These are phyloP conservation scores for Oxyria digyna DNA, from an alignment of 148 eudicot species.

Conservation along the genomic window DNA sequence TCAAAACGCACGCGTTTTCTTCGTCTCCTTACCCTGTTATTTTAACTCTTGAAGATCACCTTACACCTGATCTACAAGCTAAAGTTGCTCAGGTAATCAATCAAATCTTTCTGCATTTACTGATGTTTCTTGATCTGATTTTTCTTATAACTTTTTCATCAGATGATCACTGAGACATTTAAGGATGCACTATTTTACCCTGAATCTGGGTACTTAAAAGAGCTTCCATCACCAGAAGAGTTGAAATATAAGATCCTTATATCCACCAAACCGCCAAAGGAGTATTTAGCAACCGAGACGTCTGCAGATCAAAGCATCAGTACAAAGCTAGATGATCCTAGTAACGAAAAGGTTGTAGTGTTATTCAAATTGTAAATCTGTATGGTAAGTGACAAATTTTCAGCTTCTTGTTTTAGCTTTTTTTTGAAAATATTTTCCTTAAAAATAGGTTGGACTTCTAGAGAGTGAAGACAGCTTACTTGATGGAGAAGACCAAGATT, in stretches of 20 bases:
- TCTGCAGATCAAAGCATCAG: background rate
- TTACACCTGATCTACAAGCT: constrained; percentile 52
- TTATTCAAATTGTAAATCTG: background rate
- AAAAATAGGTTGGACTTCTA: constrained; percentile 23
- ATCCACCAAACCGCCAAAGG: constrained; percentile 72
- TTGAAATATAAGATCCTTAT: constrained; percentile 35
- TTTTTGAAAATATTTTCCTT: background rate
- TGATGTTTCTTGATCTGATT: background rate
- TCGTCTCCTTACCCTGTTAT: constrained; percentile 60
- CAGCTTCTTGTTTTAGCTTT: background rate
- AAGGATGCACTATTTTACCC: constrained; percentile 35
- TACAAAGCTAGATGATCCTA: background rate
- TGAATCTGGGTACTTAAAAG: constrained; percentile 25
- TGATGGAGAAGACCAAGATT: constrained; percentile 19
- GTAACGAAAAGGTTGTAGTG: background rate
- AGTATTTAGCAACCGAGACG: constrained; percentile 23
- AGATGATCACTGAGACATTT: constrained; percentile 43
- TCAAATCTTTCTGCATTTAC: background rate
- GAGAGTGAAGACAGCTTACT: constrained; percentile 18
- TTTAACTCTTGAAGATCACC: constrained; percentile 65
- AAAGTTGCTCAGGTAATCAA: constrained; percentile 48
- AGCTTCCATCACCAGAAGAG: constrained; percentile 57
- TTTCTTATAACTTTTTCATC: background rate
- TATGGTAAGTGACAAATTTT: background rate
- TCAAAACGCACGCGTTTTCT: constrained; percentile 44